Evolutionary conservation across 768 basidiomycete genomes (phyloP).

Genomic region (Clitopilus passeckerianus): DNA sequence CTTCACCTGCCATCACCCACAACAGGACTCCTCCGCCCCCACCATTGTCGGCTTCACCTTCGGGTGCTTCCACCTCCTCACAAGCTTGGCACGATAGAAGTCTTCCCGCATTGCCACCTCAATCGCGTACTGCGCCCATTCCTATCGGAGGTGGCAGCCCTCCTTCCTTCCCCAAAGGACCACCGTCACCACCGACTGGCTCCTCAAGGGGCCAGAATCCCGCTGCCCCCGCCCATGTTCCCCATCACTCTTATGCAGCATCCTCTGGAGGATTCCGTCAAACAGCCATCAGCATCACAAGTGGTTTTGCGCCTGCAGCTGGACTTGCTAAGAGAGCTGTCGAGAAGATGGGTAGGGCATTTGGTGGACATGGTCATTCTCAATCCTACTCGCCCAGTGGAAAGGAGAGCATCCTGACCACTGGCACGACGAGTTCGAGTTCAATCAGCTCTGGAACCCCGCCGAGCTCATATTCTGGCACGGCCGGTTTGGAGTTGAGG

Average conservation of each 20-base stretch:
- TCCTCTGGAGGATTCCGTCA: conserved; percentile 40
- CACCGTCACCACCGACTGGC: conserved; percentile 2
- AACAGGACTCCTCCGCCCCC: not conserved
- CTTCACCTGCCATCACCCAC: not conserved
- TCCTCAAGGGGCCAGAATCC: conserved; percentile 4
- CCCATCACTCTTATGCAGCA: conserved; percentile 6
- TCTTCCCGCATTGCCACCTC: not conserved
- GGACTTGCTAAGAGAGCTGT: conserved; percentile 75
- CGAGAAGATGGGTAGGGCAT: conserved; percentile 69
- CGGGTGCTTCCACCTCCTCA: not conserved
- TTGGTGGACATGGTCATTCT: conserved; percentile 34
- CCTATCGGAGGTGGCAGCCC: not conserved
- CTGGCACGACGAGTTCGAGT: conserved; percentile 31
- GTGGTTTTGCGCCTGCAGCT: conserved; percentile 63
- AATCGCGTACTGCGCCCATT: not conserved
- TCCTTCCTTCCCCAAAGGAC: not conserved
- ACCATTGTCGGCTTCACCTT: not conserved
- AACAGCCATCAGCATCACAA: conserved; percentile 71
- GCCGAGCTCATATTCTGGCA: conserved; percentile 30
- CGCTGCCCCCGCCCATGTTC: conserved; percentile 6
- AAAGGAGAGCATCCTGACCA: conserved; percentile 7
- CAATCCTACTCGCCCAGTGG: not conserved
- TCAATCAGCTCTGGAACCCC: conserved; percentile 20
- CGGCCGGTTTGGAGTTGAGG: not conserved
- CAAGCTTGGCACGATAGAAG: not conserved